Evolutionary conservation across 768 basidiomycete species (phyloP).

Genomic region (Trametes cinnabarina): DNA sequence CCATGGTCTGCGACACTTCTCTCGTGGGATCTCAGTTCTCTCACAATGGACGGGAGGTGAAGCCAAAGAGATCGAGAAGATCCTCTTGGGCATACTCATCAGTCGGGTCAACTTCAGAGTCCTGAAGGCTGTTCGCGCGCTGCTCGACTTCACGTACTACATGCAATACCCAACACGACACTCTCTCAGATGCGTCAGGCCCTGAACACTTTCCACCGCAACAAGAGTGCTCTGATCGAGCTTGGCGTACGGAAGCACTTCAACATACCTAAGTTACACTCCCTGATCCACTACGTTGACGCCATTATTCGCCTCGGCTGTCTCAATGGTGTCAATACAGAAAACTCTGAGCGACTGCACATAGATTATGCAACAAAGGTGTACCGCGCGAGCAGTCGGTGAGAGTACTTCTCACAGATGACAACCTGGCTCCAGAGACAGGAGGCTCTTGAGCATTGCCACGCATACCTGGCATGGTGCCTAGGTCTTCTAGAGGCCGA

Average conservation of each 20-base stretch:
- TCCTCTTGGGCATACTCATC: constrained; percentile 20
- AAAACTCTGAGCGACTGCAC: constrained; percentile 40
- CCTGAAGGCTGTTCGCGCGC: constrained; percentile 6
- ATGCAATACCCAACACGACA: constrained; percentile 21
- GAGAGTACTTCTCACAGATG: constrained; percentile 40
- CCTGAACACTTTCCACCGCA: constrained; percentile 35
- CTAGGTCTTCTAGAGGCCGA: background rate
- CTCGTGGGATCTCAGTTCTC: constrained; percentile 11
- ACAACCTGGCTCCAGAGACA: constrained; percentile 34
- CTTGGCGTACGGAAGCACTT: constrained; percentile 34
- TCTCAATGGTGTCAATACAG: constrained; percentile 40
- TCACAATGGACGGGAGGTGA: constrained; percentile 24
- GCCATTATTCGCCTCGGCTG: constrained; percentile 35
- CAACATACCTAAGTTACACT: constrained; percentile 46
- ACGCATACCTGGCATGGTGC: constrained; percentile 17
- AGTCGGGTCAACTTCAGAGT: constrained; percentile 8
- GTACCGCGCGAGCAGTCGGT: constrained; percentile 34
- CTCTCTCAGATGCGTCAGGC: constrained; percentile 17
- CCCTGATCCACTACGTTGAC: constrained; percentile 32
- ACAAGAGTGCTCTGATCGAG: constrained; percentile 38
- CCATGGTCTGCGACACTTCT: constrained; percentile 18
- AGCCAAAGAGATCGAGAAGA: constrained; percentile 21
- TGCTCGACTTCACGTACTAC: constrained; percentile 30
- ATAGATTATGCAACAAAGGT: constrained; percentile 42
- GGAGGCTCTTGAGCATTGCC: constrained; percentile 29